These are phyloP conservation scores for Asterella californica DNA, from an alignment of 225 moss, liverwort and hornwort genomes.

Conservation along the genomic window DNA sequence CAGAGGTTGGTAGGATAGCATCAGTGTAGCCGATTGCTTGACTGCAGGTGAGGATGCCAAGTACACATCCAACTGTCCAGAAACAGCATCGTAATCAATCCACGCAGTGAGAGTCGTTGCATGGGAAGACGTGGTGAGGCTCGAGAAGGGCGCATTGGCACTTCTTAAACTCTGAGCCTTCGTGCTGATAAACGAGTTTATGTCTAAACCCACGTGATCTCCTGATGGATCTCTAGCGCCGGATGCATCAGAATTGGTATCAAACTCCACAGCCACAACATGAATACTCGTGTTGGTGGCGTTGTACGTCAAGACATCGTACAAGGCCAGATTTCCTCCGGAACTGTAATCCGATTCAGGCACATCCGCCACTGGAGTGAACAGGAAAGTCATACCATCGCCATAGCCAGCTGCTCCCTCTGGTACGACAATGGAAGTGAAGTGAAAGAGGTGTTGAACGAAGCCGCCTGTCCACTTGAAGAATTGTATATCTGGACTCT, in stretches of 20 bases:
- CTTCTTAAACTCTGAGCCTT: slow-evolving; percentile 4
- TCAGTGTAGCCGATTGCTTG: not conserved
- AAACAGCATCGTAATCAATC: slow-evolving; percentile 5
- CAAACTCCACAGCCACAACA: slow-evolving; percentile 4
- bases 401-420: not conserved
- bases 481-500: slow-evolving; percentile 8
- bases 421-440: slow-evolving; percentile 11
- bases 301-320: slow-evolving; percentile 7
- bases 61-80: not conserved
- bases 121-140: not conserved
- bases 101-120: not conserved
- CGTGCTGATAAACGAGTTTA: not conserved
- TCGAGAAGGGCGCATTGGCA: not conserved
- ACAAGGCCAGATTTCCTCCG: slow-evolving; percentile 9
- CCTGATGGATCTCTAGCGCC: not conserved
- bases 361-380: not conserved
- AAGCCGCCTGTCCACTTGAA: slow-evolving; percentile 13
- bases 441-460: slow-evolving; percentile 20
- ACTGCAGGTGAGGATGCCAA: not conserved
- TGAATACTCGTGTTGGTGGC: slow-evolving; percentile 5
- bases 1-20: slow-evolving; percentile 13
- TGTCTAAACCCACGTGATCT: slow-evolving; percentile 17
- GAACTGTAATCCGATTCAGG: not conserved
- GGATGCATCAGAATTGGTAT: not conserved
- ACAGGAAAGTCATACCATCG: slow-evolving; percentile 14